These are phyloP conservation scores for Fraxinus xanthoxyloides DNA, from an alignment of 305 asterid genomes.

Conservation along the genomic window DNA sequence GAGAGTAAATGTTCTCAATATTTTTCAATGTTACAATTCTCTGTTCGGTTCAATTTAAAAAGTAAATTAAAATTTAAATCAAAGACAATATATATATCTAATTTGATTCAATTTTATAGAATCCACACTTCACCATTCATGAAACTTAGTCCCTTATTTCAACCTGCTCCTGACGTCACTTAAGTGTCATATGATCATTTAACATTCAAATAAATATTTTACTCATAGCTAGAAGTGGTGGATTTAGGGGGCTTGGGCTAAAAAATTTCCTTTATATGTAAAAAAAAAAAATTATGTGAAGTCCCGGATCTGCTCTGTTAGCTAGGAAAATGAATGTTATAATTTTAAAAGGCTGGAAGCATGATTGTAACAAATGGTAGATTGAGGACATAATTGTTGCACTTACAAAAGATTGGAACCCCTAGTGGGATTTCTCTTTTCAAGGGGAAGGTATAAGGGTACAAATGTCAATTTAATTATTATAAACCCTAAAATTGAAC, in stretches of 20 bases:
- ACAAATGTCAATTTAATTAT: background rate
- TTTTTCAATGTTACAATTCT: background rate
- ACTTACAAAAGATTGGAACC: background rate
- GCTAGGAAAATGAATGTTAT: background rate
- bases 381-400: background rate
- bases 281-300: no score
- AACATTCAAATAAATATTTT: background rate
- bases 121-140: no score
- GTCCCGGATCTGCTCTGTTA: background rate
- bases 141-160: background rate
- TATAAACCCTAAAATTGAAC: background rate
- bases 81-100: no score
- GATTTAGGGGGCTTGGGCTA: background rate
- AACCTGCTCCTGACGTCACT: background rate
- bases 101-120: no score
- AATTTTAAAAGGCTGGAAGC: background rate
- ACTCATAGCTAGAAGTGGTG: background rate
- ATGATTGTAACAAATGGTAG: background rate
- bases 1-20: background rate
- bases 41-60: background rate
- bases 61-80: no score
- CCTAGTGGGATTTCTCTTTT: background rate
- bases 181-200: background rate
- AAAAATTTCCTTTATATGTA: background rate
- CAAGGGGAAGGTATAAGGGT: background rate